A percentile compares a stretch with the other conserved stretches of the same genome.
phyloP scores from a whole-genome alignment of 352 stramenopile species.

The Globisporangium paddicum region DNA sequence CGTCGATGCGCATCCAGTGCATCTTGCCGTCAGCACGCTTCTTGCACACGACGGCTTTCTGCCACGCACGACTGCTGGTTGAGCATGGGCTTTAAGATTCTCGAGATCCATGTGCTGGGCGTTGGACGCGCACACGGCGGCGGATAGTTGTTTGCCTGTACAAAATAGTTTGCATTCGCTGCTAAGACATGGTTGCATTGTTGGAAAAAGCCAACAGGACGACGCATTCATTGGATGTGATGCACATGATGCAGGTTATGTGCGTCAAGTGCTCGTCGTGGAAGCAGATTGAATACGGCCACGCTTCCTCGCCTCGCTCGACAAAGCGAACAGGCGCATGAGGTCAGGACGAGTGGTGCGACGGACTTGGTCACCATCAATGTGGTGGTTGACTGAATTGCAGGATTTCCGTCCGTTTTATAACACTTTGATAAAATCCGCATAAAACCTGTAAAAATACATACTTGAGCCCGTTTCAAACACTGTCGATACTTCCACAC shows the following conservation, averaged over 20 bases:
- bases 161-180: too few relatives aligned
- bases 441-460: neutral
- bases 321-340: too few relatives aligned
- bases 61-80: slow-evolving; percentile 79
- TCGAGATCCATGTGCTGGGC: slow-evolving; percentile 61
- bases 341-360: too few relatives aligned
- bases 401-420: too few relatives aligned
- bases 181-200: too few relatives aligned
- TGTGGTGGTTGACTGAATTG: too few relatives aligned
- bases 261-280: slow-evolving; percentile 85
- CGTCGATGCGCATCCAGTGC: slow-evolving; percentile 80
- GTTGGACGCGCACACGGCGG: slow-evolving; percentile 58
- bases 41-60: slow-evolving; percentile 78
- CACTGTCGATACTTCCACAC: neutral
- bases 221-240: slow-evolving; percentile 40
- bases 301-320: slow-evolving; percentile 73
- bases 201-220: too few relatives aligned
- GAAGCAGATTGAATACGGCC: slow-evolving; percentile 86
- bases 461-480: neutral
- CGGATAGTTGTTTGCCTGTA: slow-evolving; percentile 44
- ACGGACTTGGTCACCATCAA: too few relatives aligned
- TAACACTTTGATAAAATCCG: too few relatives aligned
- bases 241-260: slow-evolving; percentile 79
- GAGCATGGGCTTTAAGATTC: slow-evolving; percentile 59
- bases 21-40: slow-evolving; percentile 65